Conservation (phyloP, 2,329 filamentous ascomycete species). For the Sclerotinia spermophila region DNA sequence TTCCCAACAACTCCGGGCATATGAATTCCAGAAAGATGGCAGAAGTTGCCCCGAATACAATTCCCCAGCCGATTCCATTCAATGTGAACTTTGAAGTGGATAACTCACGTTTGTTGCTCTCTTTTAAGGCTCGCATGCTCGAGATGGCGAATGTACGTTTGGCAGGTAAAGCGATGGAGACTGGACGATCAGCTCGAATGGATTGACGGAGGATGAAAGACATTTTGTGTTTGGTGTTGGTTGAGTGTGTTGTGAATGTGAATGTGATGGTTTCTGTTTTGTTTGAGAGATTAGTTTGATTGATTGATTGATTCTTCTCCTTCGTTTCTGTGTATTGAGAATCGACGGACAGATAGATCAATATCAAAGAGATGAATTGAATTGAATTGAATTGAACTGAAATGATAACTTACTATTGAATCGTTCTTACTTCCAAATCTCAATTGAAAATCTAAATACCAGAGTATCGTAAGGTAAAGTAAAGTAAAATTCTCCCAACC, state of each 20-base stretch:
- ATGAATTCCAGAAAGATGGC: not conserved
- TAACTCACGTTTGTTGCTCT: conserved; percentile 34
- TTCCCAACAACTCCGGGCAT: not conserved
- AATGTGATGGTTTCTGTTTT: not conserved
- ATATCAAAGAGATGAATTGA: not conserved
- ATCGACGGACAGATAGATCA: not conserved
- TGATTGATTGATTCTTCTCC: not conserved
- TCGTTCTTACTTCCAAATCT: not conserved
- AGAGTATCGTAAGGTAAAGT: no score
- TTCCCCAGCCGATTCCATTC: not conserved
- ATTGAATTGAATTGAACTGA: not conserved
- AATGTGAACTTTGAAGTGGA: not conserved
- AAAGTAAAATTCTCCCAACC: not conserved
- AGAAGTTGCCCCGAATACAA: not conserved
- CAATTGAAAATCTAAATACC: not conserved
- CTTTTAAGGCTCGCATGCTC: conserved; percentile 30
- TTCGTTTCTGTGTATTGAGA: not conserved
- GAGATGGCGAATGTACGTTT: conserved; percentile 25
- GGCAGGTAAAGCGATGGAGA: not conserved
- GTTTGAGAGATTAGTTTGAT: not conserved
- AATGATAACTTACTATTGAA: not conserved
- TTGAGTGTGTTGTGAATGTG: not conserved
- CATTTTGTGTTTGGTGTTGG: conserved; percentile 23
- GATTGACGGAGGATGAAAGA: conserved; percentile 31
- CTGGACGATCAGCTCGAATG: conserved; percentile 21